Base-by-base conservation (phyloP, 2,329 filamentous ascomycete species). In the Colletotrichum sp. region DNA sequence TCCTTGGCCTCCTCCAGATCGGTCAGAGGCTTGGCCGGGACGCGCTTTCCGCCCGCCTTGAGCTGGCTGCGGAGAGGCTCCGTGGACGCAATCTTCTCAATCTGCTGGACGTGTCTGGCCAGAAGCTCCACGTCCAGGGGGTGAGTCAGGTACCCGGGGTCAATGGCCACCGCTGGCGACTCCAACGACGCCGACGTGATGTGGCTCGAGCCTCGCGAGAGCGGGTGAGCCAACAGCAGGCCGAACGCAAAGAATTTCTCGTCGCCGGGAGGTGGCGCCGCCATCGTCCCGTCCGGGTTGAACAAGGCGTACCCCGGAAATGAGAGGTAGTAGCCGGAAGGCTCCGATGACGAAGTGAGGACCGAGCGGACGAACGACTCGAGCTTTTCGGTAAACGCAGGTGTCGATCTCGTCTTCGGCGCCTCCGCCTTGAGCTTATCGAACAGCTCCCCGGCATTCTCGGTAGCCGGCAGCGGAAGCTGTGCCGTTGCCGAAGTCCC, bases 161-260 rank as follows among this genome's bases (percentile, higher is more conserved):
- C 88, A 15, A 87, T 85, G 15, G 81, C 79, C 6, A 87, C 81
- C 12, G 73, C 76, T 16, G 58, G 28, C 21, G 73, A 68, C 16
- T 75, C 70, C 32, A 75, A 56, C 60, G 88, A 85, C 2, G 84
- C 70, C 6, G 85, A 85, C 13, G 83, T 83, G 76, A 93, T 90
- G 83, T 93, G 92, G 73, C 91, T 88, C 43, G 86, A 86, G 8
- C 92, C 92, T 1, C 91, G 87, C 3, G 90, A 91, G 78, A 91
- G 89, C 0, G 92, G 92, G 70, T 93, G 92, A 66, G 90, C 89
- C 32, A 92, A 89, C 76, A 91, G 91, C 0, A 88, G 86, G 76
- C 89, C 89, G 74, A 90, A 85, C 16, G 90, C 89, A 66, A 91
- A 85, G 80, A 89, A 91, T 78, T 92, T 79, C 28, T 76, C 70